phyloP scores from a whole-genome alignment of 345 rosid genomes.

The Lumnitzera racemosa region DNA sequence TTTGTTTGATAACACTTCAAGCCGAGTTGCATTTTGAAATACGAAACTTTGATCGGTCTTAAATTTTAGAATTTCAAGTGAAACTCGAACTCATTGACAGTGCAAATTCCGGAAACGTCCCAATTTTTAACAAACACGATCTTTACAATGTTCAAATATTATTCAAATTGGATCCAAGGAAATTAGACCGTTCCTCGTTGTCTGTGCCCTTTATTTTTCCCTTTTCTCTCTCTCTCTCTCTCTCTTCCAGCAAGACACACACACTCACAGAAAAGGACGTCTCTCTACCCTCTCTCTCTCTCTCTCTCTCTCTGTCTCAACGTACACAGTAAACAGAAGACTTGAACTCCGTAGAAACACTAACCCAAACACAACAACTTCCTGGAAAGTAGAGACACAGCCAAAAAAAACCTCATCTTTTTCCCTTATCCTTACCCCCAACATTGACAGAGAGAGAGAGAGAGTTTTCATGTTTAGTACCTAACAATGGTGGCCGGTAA shows the following conservation, averaged over 20 bases:
- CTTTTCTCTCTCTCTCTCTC: no score
- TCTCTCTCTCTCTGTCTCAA: slow-evolving; percentile 2
- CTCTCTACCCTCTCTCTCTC: not conserved
- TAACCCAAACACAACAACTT: not conserved
- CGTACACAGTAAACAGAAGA: not conserved
- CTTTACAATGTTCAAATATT: no score
- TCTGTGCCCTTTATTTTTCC: slow-evolving; percentile 18
- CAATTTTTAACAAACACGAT: no score
- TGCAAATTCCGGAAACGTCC: no score
- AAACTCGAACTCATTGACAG: no score
- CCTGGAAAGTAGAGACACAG: not conserved
- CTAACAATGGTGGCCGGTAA: slow-evolving; percentile 79
- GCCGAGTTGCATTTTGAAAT: no score
- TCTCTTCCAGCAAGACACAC: no score
- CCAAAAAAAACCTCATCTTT: not conserved
- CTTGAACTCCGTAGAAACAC: no score
- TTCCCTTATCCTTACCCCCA: not conserved
- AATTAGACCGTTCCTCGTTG: slow-evolving; percentile 69
- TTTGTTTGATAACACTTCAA: no score
- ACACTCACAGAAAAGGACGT: no score
- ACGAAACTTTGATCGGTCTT: no score
- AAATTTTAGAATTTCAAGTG: no score
- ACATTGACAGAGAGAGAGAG: slow-evolving; percentile 2
- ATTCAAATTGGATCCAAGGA: not conserved
- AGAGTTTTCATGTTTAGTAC: not conserved